Percentiles rank a stretch among this genome's conserved stretches.
phyloP scores from a whole-genome alignment of 2,329 filamentous ascomycete species.

The Botrytis aclada region DNA sequence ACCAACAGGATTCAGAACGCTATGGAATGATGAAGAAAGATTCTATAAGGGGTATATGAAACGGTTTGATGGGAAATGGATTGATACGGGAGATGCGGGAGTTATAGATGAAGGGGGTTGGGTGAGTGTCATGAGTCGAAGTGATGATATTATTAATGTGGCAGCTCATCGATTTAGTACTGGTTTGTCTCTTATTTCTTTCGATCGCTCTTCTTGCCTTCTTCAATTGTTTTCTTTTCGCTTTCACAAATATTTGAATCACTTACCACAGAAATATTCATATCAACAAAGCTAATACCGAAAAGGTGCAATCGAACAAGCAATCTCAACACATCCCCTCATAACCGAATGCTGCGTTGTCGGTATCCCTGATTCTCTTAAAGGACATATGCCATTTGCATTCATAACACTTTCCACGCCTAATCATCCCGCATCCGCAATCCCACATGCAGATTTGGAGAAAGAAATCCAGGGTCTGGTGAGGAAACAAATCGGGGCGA shows the following conservation, averaged over 20 bases:
- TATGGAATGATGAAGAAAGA: slow-evolving; percentile 82
- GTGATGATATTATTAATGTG: slow-evolving; percentile 93
- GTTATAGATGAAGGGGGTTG: slow-evolving; percentile 75
- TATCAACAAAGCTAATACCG: not conserved
- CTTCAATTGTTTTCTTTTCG: not conserved
- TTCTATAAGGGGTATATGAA: slow-evolving; percentile 85
- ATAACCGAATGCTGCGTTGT: slow-evolving; percentile 86
- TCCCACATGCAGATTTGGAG: slow-evolving; percentile 46
- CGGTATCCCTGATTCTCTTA: slow-evolving; percentile 78
- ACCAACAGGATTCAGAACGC: slow-evolving; percentile 78
- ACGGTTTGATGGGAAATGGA: slow-evolving; percentile 75
- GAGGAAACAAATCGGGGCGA: slow-evolving; percentile 78
- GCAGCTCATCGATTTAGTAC: slow-evolving; percentile 88
- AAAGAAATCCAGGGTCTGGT: slow-evolving; percentile 71
- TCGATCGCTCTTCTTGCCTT: not conserved
- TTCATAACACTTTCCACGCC: slow-evolving; percentile 66
- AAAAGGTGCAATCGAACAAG: slow-evolving; percentile 82
- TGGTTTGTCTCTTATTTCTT: slow-evolving; percentile 50
- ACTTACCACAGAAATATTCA: not conserved
- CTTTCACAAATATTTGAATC: not conserved
- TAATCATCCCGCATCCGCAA: slow-evolving; percentile 50
- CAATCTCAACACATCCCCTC: slow-evolving; percentile 73
- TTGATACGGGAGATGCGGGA: slow-evolving; percentile 89
- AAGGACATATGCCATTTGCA: slow-evolving; percentile 88
- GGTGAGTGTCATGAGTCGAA: slow-evolving; percentile 60